These are phyloP conservation scores for Phoma sp. DNA, from an alignment of 2,329 filamentous ascomycete species.

Conservation along the genomic window DNA sequence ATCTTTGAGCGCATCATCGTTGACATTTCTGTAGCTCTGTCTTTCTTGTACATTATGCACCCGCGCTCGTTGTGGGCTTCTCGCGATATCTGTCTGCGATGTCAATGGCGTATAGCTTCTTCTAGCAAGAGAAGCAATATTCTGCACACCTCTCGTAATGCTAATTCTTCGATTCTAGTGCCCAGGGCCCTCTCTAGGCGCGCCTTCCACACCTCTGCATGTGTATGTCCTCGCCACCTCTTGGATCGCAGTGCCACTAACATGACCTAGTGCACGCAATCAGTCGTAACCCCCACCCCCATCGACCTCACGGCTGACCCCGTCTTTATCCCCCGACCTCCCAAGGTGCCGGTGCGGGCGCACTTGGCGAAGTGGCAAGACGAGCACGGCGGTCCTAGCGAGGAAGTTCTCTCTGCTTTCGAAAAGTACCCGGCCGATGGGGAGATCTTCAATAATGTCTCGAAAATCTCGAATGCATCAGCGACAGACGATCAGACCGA, in stretches of 20 bases:
- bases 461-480: constrained; percentile 27
- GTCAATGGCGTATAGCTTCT: constrained; percentile 30
- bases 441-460: constrained; percentile 33
- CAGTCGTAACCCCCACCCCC: constrained; percentile 5
- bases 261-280: constrained; percentile 21
- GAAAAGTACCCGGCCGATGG: constrained; percentile 34
- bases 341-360: constrained; percentile 30
- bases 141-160: not conserved
- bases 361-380: constrained; percentile 53
- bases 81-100: constrained; percentile 31
- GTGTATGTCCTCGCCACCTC: constrained; percentile 19
- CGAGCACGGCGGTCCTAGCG: constrained; percentile 44
- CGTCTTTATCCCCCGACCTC: constrained; percentile 18
- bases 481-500: constrained; percentile 33
- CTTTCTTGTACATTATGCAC: constrained; percentile 21
- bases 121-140: not conserved
- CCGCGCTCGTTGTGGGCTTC: constrained; percentile 20
- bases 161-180: constrained; percentile 6
- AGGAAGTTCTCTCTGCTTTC: constrained; percentile 39
- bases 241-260: constrained; percentile 9
- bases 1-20: constrained; percentile 15
- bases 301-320: constrained; percentile 18
- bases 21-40: constrained; percentile 14
- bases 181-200: constrained; percentile 18
- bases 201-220: constrained; percentile 28